Evolutionary conservation across 305 asterid species (phyloP).

Genomic region (Rubia peregrina): DNA sequence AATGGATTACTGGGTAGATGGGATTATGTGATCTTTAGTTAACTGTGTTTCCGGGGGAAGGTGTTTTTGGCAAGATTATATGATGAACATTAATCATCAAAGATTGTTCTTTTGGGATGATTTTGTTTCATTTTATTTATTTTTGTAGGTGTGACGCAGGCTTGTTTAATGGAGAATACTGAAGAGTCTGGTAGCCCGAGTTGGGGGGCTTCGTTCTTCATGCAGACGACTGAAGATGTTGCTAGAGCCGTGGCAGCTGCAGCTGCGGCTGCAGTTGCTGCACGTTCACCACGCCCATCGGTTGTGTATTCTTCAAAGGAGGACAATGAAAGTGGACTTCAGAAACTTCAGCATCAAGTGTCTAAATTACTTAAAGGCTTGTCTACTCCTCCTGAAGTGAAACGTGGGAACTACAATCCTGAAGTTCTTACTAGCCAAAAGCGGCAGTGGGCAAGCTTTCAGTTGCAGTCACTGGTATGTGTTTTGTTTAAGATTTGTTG

Average conservation of each 20-base stretch:
- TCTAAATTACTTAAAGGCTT: slow-evolving; percentile 80
- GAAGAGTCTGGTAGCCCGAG: slow-evolving; percentile 79
- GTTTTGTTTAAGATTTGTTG: slow-evolving; percentile 14
- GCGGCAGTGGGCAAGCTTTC: slow-evolving; percentile 99
- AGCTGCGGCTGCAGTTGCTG: slow-evolving; percentile 57
- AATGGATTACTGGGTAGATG: background rate
- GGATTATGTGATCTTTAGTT: background rate
- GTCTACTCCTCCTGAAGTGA: slow-evolving; percentile 71
- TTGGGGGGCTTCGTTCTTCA: slow-evolving; percentile 74
- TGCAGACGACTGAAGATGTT: slow-evolving; percentile 91
- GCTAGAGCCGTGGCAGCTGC: slow-evolving; percentile 98
- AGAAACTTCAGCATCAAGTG: slow-evolving; percentile 76
- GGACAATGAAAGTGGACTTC: slow-evolving; percentile 70
- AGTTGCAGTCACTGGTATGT: slow-evolving; percentile 81
- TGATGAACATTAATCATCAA: slow-evolving; percentile 5
- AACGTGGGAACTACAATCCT: slow-evolving; percentile 78
- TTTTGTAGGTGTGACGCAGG: slow-evolving; percentile 23
- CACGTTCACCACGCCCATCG: slow-evolving; percentile 79
- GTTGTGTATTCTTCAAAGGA: slow-evolving; percentile 86
- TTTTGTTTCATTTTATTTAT: slow-evolving; percentile 13
- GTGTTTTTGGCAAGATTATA: background rate
- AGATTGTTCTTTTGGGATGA: slow-evolving; percentile 12
- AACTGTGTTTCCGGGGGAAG: background rate
- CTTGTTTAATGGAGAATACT: slow-evolving; percentile 54
- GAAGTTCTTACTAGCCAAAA: slow-evolving; percentile 94